These are phyloP conservation scores for Corylus americana DNA, from an alignment of 306 rosid species.

Conservation along the genomic window DNA sequence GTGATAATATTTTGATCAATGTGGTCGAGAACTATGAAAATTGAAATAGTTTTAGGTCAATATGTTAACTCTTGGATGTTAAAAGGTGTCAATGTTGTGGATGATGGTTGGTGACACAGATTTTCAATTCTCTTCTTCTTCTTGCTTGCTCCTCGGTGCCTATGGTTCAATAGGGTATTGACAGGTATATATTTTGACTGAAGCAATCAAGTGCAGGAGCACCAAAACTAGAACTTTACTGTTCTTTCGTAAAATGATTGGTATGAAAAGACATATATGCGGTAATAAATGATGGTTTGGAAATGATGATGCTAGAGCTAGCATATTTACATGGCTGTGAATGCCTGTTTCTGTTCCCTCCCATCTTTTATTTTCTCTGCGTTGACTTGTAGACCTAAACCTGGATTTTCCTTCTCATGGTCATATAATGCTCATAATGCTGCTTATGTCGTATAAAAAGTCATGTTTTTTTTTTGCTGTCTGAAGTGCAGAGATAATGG, in stretches of 20 bases:
- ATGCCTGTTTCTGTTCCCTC: conserved; percentile 4
- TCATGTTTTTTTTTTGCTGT: background rate
- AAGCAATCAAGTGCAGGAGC: too few relatives aligned
- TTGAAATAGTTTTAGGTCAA: background rate
- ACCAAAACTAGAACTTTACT: background rate
- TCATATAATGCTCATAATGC: background rate
- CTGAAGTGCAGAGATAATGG: too few relatives aligned
- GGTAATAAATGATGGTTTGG: background rate
- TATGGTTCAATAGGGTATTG: background rate
- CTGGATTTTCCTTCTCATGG: background rate
- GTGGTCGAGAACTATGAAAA: background rate
- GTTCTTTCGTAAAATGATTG: background rate
- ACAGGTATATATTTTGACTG: too few relatives aligned
- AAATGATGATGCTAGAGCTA: background rate
- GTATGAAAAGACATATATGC: background rate
- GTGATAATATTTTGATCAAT: conserved; percentile 11
- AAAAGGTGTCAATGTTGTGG: background rate
- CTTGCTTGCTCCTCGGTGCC: background rate
- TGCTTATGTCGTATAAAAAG: background rate
- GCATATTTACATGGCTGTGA: conserved; percentile 7
- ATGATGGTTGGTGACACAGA: background rate
- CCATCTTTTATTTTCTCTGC: background rate
- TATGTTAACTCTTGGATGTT: background rate
- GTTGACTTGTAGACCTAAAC: conserved; percentile 1
- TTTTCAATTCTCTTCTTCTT: background rate